Evolutionary conservation across 192 early-diverging fungal genomes (phyloP).

Genomic region (Mortierella alpina): DNA sequence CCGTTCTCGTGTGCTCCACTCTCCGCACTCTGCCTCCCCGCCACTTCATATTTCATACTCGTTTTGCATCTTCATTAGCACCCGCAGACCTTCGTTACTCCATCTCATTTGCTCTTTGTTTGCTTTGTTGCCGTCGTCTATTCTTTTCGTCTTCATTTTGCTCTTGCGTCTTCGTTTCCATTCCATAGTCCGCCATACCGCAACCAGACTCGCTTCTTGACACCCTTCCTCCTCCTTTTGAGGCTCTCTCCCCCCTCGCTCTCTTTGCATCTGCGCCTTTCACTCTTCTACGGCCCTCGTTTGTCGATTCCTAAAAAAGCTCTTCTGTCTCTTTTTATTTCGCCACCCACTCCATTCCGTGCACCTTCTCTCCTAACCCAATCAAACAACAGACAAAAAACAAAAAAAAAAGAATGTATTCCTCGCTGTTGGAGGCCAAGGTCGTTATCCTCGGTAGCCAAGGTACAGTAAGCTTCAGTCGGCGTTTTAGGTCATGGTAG

Average conservation of each 20-base stretch:
- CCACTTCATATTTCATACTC: no score
- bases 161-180: no score
- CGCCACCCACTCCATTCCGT: neutral
- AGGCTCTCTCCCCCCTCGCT: neutral
- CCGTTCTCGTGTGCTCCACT: no score
- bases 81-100: no score
- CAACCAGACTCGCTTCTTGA: neutral
- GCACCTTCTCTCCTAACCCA: constrained; percentile 2
- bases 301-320: neutral
- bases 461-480: constrained; percentile 56
- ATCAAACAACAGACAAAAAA: neutral
- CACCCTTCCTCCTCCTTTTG: neutral
- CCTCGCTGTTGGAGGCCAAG: constrained; percentile 74
- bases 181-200: no score
- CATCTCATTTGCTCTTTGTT: no score
- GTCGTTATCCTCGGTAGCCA: constrained; percentile 81
- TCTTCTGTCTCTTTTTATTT: neutral
- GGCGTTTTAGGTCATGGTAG: no score
- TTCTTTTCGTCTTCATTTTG: no score
- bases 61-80: no score
- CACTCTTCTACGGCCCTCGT: neutral
- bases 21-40: no score
- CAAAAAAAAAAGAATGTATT: constrained; percentile 25
- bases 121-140: no score
- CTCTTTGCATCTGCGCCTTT: neutral